A percentile compares a stretch with the other conserved stretches of the same genome.
These are phyloP conservation scores for Diplodia intermedia DNA, from an alignment of 2,329 filamentous ascomycete genomes.

Conservation along the genomic window DNA sequence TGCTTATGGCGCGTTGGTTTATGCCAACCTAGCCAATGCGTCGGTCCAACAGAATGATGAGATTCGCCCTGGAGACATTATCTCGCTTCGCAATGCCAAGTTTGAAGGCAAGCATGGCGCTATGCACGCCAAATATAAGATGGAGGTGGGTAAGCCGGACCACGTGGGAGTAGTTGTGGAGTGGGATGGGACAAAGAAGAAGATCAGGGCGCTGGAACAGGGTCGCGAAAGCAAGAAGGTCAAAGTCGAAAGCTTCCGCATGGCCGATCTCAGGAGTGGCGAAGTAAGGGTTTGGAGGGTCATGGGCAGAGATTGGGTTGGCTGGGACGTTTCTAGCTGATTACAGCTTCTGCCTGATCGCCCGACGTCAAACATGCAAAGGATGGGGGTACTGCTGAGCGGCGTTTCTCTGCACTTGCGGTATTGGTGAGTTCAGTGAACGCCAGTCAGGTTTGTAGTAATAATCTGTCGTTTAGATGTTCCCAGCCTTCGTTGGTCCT, in stretches of 20 bases:
- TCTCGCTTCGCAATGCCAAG: conserved; percentile 88
- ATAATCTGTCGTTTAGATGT: conserved; percentile 14
- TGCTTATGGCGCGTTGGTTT: conserved; percentile 89
- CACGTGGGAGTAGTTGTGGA: conserved; percentile 92
- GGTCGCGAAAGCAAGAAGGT: conserved; percentile 92
- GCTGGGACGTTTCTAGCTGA: conserved; percentile 65
- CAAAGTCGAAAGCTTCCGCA: conserved; percentile 90
- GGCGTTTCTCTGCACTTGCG: conserved; percentile 8
- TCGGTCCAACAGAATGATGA: conserved; percentile 89
- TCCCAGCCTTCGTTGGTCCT: neutral
- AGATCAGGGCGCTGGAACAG: conserved; percentile 94
- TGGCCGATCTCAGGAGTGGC: conserved; percentile 88
- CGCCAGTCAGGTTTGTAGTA: conserved; percentile 25
- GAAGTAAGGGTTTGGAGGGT: conserved; percentile 98
- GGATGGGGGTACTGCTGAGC: conserved; percentile 19
- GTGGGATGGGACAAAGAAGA: conserved; percentile 99
- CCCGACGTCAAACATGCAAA: neutral
- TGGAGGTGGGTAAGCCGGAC: conserved; percentile 85
- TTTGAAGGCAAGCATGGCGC: conserved; percentile 95
- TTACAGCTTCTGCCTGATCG: neutral
- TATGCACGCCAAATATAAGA: conserved; percentile 92
- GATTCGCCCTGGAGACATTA: conserved; percentile 90
- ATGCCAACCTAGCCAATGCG: conserved; percentile 93
- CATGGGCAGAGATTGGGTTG: conserved; percentile 90
- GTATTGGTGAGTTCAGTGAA: conserved; percentile 19